phyloP scores from a whole-genome alignment of 768 basidiomycete genomes.

The Thelephora aurantiotincta region DNA sequence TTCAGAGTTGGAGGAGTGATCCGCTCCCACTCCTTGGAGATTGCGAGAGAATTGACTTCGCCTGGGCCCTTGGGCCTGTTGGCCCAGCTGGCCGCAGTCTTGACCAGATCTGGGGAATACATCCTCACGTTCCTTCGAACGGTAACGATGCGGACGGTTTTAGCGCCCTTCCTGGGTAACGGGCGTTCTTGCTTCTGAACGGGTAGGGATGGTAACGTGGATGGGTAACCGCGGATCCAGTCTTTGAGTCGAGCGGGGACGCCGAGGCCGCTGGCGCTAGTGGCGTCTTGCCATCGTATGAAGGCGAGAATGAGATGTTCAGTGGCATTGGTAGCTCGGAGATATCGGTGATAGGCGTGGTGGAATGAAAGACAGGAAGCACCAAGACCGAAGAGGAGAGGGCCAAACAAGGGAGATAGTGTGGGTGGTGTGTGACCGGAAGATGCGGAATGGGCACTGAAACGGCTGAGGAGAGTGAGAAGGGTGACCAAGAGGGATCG shows the following conservation, averaged over 20 bases:
- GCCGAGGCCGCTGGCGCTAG: constrained; percentile 37
- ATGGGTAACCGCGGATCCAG: constrained; percentile 84
- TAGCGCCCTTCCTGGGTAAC: constrained; percentile 61
- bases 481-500: constrained; percentile 53
- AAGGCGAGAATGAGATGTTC: constrained; percentile 90
- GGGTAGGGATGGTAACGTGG: constrained; percentile 50
- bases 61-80: constrained; percentile 18
- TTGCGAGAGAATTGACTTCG: constrained; percentile 32
- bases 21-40: constrained; percentile 66
- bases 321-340: constrained; percentile 73
- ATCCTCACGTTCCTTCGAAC: constrained; percentile 75
- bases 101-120: constrained; percentile 79
- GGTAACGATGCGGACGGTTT: constrained; percentile 62
- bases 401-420: constrained; percentile 80
- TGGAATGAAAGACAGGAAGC: constrained; percentile 35
- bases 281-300: constrained; percentile 62
- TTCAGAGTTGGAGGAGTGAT: constrained; percentile 50
- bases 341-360: constrained; percentile 52
- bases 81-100: constrained; percentile 39
- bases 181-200: constrained; percentile 35
- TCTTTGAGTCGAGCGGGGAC: constrained; percentile 80
- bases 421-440: constrained; percentile 89
- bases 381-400: constrained; percentile 76
- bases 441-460: constrained; percentile 70
- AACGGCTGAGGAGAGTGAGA: constrained; percentile 66